Evolutionary conservation across 345 rosid genomes (phyloP), one percentile per base, ranked within the genome.

Genomic region (Populus alba): DNA sequence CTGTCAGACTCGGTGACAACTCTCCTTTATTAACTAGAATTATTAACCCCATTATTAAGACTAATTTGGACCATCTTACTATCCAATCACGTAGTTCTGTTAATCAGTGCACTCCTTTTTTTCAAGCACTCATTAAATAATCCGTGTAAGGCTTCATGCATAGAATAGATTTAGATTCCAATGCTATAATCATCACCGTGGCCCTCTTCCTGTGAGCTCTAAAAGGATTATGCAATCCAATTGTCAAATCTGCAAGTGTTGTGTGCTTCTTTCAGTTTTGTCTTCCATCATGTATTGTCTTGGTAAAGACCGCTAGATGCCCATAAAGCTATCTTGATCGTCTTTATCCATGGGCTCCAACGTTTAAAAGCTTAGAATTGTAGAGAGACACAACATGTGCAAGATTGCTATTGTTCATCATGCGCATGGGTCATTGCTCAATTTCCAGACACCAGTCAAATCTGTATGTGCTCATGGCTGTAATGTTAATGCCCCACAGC

Each of bases 381-480:
- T 20, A 29, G 83, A 57, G 81, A 79, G 85, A 84, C 86, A 82
- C 13, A 47, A 43, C 90, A 86, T 86, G 88, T 85, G 87, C 79
- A 22, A 31, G 51, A 59, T 72, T 71, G 75, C 70, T 43, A 78
- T 73, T 31, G 75, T 72, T 78, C 77, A 83, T 80, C 75, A 82
- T 79, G 81, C 78, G 72, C 75, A 53, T 53, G 78, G 62, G 67
- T 62, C 74, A 62, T 51, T 59, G 84, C 55, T 18, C 10, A 15
- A 39, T 71, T 16, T 8, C 39, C 37, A 33, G 27, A 27, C 68
- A 38, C 35, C 66, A 45, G 37, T 69, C 70, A 68, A 41, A 61
- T 75, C 79, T 17, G 35, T 7, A 62, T 43, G 57, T 8, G 66
- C 47, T 59, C 38, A 70, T 80, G 68, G 70, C 61, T 74, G 18